Evolutionary conservation across 495 filamentous ascomycete species (phyloP), one percentile per base, ranked within the genome.

Genomic region (Daldinia loculata): DNA sequence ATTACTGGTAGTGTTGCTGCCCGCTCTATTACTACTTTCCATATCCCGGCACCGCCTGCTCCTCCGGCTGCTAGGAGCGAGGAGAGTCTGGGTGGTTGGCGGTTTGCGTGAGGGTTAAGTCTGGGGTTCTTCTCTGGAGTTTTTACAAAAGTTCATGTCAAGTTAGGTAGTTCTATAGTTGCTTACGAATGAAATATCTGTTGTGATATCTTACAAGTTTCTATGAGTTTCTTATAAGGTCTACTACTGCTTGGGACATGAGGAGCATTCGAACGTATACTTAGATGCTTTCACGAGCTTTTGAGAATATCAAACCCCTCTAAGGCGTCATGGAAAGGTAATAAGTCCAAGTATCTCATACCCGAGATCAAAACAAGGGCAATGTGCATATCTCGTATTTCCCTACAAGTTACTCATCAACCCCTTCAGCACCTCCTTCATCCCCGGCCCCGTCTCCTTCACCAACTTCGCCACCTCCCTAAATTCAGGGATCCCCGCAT

Each of bases 401-500:
- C 32, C 32, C 50, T 53, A 53, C 50, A 53, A 30, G 12, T 53
- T 53, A 27, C 89, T 86, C 77, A 84, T 74, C 72, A 95, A 82
- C 26, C 83, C 88, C 74, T 84, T 81, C 71, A 97, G 71, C 36
- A 85, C 84, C 17, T 82, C 81, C 82, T 86, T 91, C 0, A 93
- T 96, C 59, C 82, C 85, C 66, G 83, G 80, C 66, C 85, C 87
- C 15, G 84, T 89, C 76, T 92, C 92, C 88, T 93, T 97, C 3
- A 99, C 91, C 69, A 98, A 67, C 69, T 81, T 83, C 68, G 89
- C 90, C 55, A 98, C 84, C 36, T 78, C 81, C 79, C 84, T 88
- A 76, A 98, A 97, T 87, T 92, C 89, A 6, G 83, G 78, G 74
- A 92, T 90, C 4, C 76, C 84, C 17, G 95, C 92, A 85, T 98